Percentiles rank a stretch among this genome's conserved stretches.
phyloP scores from a whole-genome alignment of 2,329 filamentous ascomycete species.

The Epichloe sp. region DNA sequence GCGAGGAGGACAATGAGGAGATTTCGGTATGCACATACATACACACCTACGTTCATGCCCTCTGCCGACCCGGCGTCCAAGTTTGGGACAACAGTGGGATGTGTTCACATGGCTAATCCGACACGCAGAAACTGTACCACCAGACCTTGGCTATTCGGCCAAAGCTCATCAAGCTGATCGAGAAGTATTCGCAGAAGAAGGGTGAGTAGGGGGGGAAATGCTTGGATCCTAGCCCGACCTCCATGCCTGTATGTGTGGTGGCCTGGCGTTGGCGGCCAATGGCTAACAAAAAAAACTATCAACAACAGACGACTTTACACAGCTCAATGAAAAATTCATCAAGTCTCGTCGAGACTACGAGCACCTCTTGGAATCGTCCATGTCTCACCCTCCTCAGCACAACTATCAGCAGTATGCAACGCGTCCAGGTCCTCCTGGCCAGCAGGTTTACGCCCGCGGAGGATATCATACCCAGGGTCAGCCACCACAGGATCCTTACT shows the following conservation, averaged over 20 bases:
- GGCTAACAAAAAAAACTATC: slow-evolving; percentile 4
- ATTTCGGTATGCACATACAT: slow-evolving; percentile 53
- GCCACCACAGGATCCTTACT: slow-evolving; percentile 48
- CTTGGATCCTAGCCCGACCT: background rate
- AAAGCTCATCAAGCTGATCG: slow-evolving; percentile 94
- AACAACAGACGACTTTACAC: slow-evolving; percentile 79
- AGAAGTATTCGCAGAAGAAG: slow-evolving; percentile 99
- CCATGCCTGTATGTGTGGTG: background rate
- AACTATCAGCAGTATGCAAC: slow-evolving; percentile 58
- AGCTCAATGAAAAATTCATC: slow-evolving; percentile 98
- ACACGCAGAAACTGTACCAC: slow-evolving; percentile 61
- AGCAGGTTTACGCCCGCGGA: slow-evolving; percentile 31
- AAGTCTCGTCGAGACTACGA: slow-evolving; percentile 96
- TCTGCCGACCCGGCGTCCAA: too few species aligned
- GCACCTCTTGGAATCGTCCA: slow-evolving; percentile 85
- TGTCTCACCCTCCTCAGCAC: slow-evolving; percentile 82
- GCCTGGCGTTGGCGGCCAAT: background rate
- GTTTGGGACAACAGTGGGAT: too few species aligned
- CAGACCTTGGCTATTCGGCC: slow-evolving; percentile 87
- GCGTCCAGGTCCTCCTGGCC: slow-evolving; percentile 34
- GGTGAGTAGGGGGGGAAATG: slow-evolving; percentile 34
- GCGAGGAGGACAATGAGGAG: slow-evolving; percentile 90
- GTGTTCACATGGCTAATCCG: slow-evolving; percentile 17
- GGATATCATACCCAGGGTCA: slow-evolving; percentile 31
- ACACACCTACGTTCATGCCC: too few species aligned